A percentile compares a stretch with the other conserved stretches of the same genome.
phyloP scores from a whole-genome alignment of 768 basidiomycete species.

The Suillus luteus region DNA sequence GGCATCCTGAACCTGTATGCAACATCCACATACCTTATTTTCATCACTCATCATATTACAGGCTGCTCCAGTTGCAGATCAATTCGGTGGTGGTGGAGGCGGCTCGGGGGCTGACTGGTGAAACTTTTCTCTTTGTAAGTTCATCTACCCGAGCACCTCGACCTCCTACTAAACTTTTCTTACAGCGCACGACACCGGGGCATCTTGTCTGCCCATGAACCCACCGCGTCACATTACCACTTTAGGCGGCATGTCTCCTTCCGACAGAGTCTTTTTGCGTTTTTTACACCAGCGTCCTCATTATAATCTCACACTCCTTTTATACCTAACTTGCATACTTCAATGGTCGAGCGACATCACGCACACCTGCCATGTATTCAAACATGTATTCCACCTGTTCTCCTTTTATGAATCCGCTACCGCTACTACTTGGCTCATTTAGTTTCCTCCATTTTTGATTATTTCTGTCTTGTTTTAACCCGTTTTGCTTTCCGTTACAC shows the following conservation, averaged over 20 bases:
- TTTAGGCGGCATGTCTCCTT: neutral
- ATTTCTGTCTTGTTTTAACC: neutral
- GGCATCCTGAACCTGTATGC: conserved; percentile 17
- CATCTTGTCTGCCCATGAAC: neutral
- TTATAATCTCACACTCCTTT: conserved; percentile 14
- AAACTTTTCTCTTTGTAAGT: conserved; percentile 2
- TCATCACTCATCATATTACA: conserved; percentile 15
- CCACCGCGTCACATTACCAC: neutral
- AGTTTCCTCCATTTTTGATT: neutral
- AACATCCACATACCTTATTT: neutral
- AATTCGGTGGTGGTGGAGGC: conserved; percentile 21
- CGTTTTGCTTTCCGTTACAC: neutral
- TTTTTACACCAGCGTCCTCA: conserved; percentile 3
- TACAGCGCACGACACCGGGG: neutral
- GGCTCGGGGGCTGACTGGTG: conserved; percentile 31
- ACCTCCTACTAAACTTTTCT: neutral
- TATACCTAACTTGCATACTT: conserved; percentile 13
- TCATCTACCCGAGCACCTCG: neutral
- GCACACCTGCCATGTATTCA: conserved; percentile 10
- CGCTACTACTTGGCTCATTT: neutral
- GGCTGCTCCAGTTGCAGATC: conserved; percentile 20
- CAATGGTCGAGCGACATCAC: conserved; percentile 1
- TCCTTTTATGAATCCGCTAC: neutral
- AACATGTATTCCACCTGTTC: conserved; percentile 6
- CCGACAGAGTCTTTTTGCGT: neutral